Conservation (phyloP, 1,284 basidiomycete species). For the Cystobasidium pallidum region DNA sequence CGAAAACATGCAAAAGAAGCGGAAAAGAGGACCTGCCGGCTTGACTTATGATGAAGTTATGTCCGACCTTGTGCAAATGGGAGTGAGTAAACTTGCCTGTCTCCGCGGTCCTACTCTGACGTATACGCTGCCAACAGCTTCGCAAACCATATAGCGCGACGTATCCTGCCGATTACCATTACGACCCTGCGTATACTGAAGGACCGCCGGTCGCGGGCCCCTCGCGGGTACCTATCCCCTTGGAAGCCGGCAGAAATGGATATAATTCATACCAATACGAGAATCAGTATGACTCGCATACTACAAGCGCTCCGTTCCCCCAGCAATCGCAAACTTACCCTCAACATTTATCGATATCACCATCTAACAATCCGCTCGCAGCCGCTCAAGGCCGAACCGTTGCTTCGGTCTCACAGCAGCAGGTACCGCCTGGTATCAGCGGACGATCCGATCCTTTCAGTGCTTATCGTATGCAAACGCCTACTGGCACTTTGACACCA, state of each 20-base stretch:
- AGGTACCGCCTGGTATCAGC: conserved; percentile 7
- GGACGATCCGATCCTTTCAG: conserved; percentile 33
- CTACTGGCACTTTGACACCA: conserved; percentile 7
- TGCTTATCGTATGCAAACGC: conserved; percentile 30
- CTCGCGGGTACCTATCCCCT: not conserved
- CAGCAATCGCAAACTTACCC: not conserved
- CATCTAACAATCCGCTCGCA: conserved; percentile 16
- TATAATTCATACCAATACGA: conserved; percentile 13
- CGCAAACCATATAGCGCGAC: conserved; percentile 33
- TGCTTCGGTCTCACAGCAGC: conserved; percentile 40
- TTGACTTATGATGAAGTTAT: conserved; percentile 49
- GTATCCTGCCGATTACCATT: conserved; percentile 19
- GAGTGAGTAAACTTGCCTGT: conserved; percentile 45
- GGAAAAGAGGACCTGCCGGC: conserved; percentile 44
- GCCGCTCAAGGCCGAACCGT: conserved; percentile 42
- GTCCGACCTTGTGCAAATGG: conserved; percentile 51
- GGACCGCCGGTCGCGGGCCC: not conserved
- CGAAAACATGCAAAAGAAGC: conserved; percentile 49
- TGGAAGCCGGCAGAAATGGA: not conserved
- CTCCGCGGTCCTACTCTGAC: not conserved
- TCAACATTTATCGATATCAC: not conserved
- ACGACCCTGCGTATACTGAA: conserved; percentile 24
- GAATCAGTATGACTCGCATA: not conserved
- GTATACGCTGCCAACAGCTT: conserved; percentile 1
- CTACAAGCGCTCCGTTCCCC: not conserved